A percentile compares a stretch with the other conserved stretches of the same genome.
Conservation (phyloP, 2,329 filamentous ascomycete genomes). For the Cercospora canescens region DNA sequence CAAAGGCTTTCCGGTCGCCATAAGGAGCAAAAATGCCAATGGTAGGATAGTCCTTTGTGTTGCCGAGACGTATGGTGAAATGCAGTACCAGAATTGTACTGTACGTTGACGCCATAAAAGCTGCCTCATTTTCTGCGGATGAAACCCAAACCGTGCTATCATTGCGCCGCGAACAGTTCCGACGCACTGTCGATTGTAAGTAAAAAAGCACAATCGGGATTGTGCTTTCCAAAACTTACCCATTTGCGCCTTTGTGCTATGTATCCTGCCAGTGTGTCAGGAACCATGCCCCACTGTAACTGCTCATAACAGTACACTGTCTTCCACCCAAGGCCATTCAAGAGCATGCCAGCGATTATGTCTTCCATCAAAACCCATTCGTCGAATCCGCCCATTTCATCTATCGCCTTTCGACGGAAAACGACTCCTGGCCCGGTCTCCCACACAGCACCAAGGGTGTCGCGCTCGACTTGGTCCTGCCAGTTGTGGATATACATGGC, state of each 20-base stretch:
- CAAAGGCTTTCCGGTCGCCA: not conserved
- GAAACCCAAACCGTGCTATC: constrained; percentile 6
- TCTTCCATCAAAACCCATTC: constrained; percentile 11
- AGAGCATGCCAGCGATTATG: constrained; percentile 10
- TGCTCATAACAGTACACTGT: constrained; percentile 7
- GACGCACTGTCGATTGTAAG: not conserved
- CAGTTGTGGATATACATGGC: constrained; percentile 6
- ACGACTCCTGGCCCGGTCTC: constrained; percentile 9
- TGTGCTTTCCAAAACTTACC: not conserved
- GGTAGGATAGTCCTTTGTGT: constrained; percentile 3
- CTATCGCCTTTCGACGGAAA: constrained; percentile 10
- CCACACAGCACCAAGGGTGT: constrained; percentile 6
- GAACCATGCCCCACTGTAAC: constrained; percentile 12
- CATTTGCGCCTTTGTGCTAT: constrained; percentile 9
- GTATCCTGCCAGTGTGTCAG: constrained; percentile 9
- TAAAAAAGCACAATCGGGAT: not conserved
- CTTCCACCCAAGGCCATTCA: constrained; percentile 12
- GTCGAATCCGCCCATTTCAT: constrained; percentile 9
- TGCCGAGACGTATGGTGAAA: not conserved
- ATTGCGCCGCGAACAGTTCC: constrained; percentile 8
- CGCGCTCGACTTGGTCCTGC: constrained; percentile 1
- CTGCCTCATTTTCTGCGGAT: not conserved
- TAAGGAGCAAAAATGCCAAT: not conserved
- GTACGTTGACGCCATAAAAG: constrained; percentile 9
- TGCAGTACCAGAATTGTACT: constrained; percentile 7